Conservation (phyloP, 352 stramenopile genomes). For the Lagenidium giganteum region DNA sequence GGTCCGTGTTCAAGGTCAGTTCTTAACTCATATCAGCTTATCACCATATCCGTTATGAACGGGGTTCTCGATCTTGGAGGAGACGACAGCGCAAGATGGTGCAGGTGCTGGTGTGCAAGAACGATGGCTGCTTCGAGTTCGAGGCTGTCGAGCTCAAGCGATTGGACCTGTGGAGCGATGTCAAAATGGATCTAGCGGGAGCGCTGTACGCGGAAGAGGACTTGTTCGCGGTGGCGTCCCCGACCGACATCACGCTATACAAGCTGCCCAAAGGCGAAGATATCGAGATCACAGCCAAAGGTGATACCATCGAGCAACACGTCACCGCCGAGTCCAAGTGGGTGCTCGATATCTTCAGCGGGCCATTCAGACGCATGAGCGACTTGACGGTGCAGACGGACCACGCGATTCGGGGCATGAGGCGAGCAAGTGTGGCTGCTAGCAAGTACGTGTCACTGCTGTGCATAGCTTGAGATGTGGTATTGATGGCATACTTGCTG, state of each 20-base stretch:
- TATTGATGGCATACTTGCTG: conserved; percentile 13
- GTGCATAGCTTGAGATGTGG: no score
- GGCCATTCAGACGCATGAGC: conserved; percentile 38
- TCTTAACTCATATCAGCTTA: neutral
- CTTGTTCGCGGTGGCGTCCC: conserved; percentile 53
- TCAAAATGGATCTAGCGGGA: conserved; percentile 59
- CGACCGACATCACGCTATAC: conserved; percentile 57
- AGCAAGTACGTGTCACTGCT: no score
- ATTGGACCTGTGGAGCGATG: conserved; percentile 25
- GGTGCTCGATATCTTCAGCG: conserved; percentile 74
- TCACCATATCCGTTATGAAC: neutral
- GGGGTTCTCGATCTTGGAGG: neutral
- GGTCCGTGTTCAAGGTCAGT: neutral
- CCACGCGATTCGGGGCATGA: conserved; percentile 42
- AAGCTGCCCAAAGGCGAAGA: conserved; percentile 42
- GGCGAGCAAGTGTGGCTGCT: no score
- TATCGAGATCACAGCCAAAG: conserved; percentile 19
- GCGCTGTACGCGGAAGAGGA: conserved; percentile 68
- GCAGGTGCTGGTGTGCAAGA: conserved; percentile 72
- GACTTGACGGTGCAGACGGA: conserved; percentile 57
- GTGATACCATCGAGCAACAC: conserved; percentile 11
- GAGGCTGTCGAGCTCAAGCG: conserved; percentile 27
- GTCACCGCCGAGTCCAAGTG: conserved; percentile 44
- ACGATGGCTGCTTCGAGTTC: conserved; percentile 75
- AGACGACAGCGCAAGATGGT: conserved; percentile 16